phyloP scores from a whole-genome alignment of 768 basidiomycete species.

The Termitomyces sp. region DNA sequence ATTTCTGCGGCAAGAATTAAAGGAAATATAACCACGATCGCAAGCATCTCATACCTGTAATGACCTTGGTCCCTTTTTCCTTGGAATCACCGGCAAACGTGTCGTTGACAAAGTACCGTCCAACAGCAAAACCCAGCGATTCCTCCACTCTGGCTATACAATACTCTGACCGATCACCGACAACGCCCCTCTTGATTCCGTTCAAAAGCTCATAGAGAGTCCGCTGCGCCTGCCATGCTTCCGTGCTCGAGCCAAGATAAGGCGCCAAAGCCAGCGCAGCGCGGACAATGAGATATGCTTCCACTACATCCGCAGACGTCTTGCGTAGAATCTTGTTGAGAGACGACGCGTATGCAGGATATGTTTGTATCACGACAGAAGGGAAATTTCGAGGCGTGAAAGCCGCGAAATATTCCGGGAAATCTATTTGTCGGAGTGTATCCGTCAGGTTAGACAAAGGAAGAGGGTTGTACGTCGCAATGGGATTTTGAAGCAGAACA shows the following conservation, averaged over 20 bases:
- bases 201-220: conserved; percentile 65
- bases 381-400: conserved; percentile 80
- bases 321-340: conserved; percentile 64
- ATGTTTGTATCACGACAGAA: conserved; percentile 71
- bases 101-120: conserved; percentile 83
- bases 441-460: conserved; percentile 64
- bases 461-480: conserved; percentile 85
- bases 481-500: conserved; percentile 71
- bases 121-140: conserved; percentile 83
- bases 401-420: conserved; percentile 80
- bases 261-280: conserved; percentile 65
- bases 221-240: conserved; percentile 73
- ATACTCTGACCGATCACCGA: conserved; percentile 78
- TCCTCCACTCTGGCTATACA: conserved; percentile 72
- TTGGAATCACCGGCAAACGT: conserved; percentile 78
- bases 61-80: conserved; percentile 77
- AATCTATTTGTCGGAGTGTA: conserved; percentile 71
- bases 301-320: conserved; percentile 66
- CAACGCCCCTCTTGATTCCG: conserved; percentile 84
- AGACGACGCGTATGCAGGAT: conserved; percentile 68
- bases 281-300: conserved; percentile 84
- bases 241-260: conserved; percentile 68
- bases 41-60: conserved; percentile 47
- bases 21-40: not conserved
- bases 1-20: conserved; percentile 48